Base-by-base conservation (phyloP, 1,284 basidiomycete species). In the Ceratobasidium sp. region DNA sequence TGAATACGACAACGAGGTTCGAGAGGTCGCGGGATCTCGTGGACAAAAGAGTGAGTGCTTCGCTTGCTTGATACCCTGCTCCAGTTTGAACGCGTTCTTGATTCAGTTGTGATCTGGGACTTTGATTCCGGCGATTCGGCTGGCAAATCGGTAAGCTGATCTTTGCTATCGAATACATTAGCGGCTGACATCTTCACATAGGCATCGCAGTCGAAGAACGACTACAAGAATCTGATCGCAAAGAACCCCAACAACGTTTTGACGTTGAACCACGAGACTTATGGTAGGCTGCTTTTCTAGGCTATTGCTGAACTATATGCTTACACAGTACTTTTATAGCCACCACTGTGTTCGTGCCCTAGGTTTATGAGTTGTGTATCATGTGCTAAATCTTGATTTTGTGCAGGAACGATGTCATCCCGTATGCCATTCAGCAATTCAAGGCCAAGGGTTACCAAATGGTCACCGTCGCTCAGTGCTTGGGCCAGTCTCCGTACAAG, bases 401-500 rank as follows among this genome's bases (percentile, higher is more conserved):
- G n/a, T 12, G 29, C 29, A 68, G 65, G 12, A 47, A 68, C 50
- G 32, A 68, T 17, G 58, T 71, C 31, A 25, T 72, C 32, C 69
- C 69, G 3, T 57, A 62, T 50, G 64, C 43, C 20, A 68, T 72
- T 49, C 31, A 69, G 42, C 27, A 40, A 15, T 40, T 72, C 56
- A 53, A 70, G 34, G 65, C 54, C 17, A 64, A 56, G 50, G 71
- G 69, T 7, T 72, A 72, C 45, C 49, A 64, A 22, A 35, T 72
- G 32, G 71, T 72, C 55, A 72, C 71, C 6, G 71, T 72, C 17
- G 71, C 71, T 22, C 40, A 72, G 25, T 72, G 71, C 58, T 54
- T 72, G 13, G 70, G 70, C 25, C 34, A 56, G 68, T 49, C 54
- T 12, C 70, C 70, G 13, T 71, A 71, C 56, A 29, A 56, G 49